Evolutionary conservation across 768 basidiomycete genomes (phyloP), one percentile per base, ranked within the genome.

Genomic region (Grammothele lineata): DNA sequence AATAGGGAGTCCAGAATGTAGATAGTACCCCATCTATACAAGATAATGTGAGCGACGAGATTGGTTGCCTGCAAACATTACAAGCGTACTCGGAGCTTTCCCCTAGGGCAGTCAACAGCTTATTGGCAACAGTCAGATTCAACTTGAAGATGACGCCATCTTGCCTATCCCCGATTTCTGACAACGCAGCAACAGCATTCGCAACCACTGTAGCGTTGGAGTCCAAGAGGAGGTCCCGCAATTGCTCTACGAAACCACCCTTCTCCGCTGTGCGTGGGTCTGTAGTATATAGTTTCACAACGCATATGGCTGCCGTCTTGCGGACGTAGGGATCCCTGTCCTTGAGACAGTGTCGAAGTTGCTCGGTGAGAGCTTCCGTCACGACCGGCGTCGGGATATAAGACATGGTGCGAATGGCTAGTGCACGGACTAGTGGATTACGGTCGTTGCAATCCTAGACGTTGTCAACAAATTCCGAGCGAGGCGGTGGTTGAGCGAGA

Each of bases 371-470:
- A 1, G 89, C 79, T 46, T 90, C 86, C 11, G 85, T 85, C 51
- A 97, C 91, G 40, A 83, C 74, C 8, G 93, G 87, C 19, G 96
- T 85, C 27, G 93, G 92, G 58, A 99, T 98, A 62, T 96, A 97
- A 6, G 96, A 95, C 95, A 99, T 98, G 11, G 96, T 99, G 35
- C 96, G 89, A 58, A 99, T 94, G 17, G 96, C 93, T 37, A 99
- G 75, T 14, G 95, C 96, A 27, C 96, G 88, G 47, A 99, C 92
- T 39, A 99, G 83, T 10, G 96, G 95, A 64, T 98, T 98, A 37
- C 89, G 81, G 63, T 98, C 95, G 58, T 84, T 87, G 58, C 92
- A 96, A 63, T 98, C 95, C 95, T 98, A 57, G 26, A 46, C 37
- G 37, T 41, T 25, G 46, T 62, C 23, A 60, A 54, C 50, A 7